Base-by-base conservation (phyloP, 2,329 filamentous ascomycete genomes). In the Tolypocladium amazonense region DNA sequence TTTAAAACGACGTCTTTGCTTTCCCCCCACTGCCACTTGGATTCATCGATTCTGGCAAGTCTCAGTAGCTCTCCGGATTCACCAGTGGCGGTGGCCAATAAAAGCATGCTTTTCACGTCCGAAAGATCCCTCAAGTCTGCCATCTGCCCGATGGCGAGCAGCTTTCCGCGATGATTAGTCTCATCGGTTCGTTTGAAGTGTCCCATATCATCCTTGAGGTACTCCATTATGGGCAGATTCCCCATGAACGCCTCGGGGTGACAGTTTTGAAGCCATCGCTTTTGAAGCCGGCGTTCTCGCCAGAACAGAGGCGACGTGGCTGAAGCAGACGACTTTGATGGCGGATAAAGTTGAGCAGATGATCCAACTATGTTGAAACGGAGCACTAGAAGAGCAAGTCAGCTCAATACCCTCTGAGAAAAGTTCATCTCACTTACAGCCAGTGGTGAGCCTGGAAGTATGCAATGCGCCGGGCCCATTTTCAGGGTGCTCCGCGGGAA, bases 111-210 rank as follows among this genome's bases (percentile, higher is more conserved):
- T 1, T 60, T 63, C 38, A 64, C 54, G 38, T 58, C 67, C 35
- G 60, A 65, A 3, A 67, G 65, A 23, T 70, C 60, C 45, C 72
- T 75, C 23, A 72, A 62, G 63, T 83, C 75, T 1, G 74, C 70
- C 63, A 84, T 77, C 60, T 82, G 79, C 1, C 86, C 86, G 35
- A 84, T 74, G 2, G 81, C 79, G 27, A 90, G 75, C 5, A 87
- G 58, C 3, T 68, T 63, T 23, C 62, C 63, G 8, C 66, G 58
- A 45, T 62, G 65, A 4, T 59, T 50, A 1, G 67, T 57, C 0
- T 69, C 65, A 11, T 73, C 70, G 2, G 67, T 59, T 18, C 68
- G 60, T 60, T 66, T 64, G 57, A 71, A 70, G 18, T 66, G 68
- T 35, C 67, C 59, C 63, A 73, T 68, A 20, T 76, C 76, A 41